phyloP scores from a whole-genome alignment of 2,329 filamentous ascomycete genomes.

The Cryphonectria nitschkei region DNA sequence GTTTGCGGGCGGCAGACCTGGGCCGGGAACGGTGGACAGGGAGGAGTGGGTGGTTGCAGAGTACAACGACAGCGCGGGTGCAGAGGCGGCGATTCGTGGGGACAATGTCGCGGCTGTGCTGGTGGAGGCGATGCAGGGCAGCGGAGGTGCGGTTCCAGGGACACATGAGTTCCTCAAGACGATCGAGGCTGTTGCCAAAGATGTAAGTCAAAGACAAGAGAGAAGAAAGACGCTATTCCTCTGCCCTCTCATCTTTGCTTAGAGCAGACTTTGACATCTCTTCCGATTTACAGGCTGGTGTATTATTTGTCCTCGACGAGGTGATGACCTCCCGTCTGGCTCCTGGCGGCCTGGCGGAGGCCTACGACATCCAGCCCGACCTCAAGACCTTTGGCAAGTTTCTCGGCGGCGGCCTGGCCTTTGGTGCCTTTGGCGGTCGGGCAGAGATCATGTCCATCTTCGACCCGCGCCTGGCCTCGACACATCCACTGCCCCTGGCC shows the following conservation, averaged over 20 bases:
- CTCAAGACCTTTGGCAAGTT: constrained; percentile 61
- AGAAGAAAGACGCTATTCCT: not conserved
- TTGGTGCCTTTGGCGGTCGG: constrained; percentile 62
- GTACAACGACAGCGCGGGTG: constrained; percentile 62
- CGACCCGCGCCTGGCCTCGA: constrained; percentile 12
- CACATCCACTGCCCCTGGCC: constrained; percentile 36
- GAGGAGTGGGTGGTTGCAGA: constrained; percentile 62
- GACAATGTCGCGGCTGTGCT: constrained; percentile 64
- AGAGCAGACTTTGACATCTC: not conserved
- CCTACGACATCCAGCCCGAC: constrained; percentile 56
- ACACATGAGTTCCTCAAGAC: constrained; percentile 54
- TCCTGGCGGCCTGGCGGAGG: constrained; percentile 51
- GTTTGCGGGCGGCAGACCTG: constrained; percentile 40
- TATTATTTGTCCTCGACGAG: constrained; percentile 70
- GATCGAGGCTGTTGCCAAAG: constrained; percentile 51
- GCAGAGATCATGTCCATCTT: constrained; percentile 25
- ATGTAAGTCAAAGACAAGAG: constrained; percentile 30
- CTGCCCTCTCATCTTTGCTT: not conserved
- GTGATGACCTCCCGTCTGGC: constrained; percentile 69
- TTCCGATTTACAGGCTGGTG: constrained; percentile 43
- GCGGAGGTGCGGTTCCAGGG: constrained; percentile 60
- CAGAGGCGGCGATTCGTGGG: constrained; percentile 46
- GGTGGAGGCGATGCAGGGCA: constrained; percentile 68
- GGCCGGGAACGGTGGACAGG: constrained; percentile 51
- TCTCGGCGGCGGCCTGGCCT: constrained; percentile 60